Evolutionary conservation across 140 eudicot genomes (phyloP).

Genomic region (Anethum foeniculum): DNA sequence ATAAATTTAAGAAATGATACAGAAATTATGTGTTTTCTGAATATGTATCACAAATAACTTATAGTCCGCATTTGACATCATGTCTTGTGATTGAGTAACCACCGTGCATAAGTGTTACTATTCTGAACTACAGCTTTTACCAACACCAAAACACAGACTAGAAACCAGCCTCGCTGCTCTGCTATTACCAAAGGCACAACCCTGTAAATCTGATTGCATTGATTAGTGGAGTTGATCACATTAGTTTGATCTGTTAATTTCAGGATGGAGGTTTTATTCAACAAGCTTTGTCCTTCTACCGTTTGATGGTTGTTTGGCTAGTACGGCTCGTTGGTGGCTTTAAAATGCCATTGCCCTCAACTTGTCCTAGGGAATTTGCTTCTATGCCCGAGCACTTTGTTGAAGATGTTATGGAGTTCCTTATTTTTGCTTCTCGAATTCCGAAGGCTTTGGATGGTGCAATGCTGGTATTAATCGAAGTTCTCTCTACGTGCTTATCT

Average conservation of each 20-base stretch:
- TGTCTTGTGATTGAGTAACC: not conserved
- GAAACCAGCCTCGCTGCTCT: not conserved
- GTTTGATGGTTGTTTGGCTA: slow-evolving; percentile 91
- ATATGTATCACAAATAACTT: not conserved
- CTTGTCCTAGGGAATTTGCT: slow-evolving; percentile 88
- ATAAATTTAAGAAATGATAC: not conserved
- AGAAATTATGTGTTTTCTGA: not conserved
- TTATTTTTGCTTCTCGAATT: slow-evolving; percentile 85
- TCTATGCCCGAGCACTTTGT: slow-evolving; percentile 96
- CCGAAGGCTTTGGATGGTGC: slow-evolving; percentile 92
- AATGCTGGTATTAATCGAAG: slow-evolving; percentile 45
- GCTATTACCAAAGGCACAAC: not conserved
- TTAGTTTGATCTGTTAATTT: not conserved
- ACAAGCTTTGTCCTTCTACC: slow-evolving; percentile 79
- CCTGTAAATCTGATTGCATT: not conserved
- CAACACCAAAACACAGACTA: not conserved
- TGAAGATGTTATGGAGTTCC: slow-evolving; percentile 94
- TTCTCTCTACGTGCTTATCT: not conserved
- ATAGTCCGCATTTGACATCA: not conserved
- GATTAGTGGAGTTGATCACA: not conserved
- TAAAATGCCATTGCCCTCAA: slow-evolving; percentile 75
- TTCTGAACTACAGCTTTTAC: not conserved
- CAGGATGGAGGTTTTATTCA: slow-evolving; percentile 85
- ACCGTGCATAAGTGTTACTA: not conserved
- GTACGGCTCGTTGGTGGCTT: slow-evolving; percentile 80